Percentiles rank a stretch among this genome's conserved stretches.
Evolutionary conservation across 2,329 filamentous ascomycete genomes (phyloP).

Genomic region (Arthroderma sp.): DNA sequence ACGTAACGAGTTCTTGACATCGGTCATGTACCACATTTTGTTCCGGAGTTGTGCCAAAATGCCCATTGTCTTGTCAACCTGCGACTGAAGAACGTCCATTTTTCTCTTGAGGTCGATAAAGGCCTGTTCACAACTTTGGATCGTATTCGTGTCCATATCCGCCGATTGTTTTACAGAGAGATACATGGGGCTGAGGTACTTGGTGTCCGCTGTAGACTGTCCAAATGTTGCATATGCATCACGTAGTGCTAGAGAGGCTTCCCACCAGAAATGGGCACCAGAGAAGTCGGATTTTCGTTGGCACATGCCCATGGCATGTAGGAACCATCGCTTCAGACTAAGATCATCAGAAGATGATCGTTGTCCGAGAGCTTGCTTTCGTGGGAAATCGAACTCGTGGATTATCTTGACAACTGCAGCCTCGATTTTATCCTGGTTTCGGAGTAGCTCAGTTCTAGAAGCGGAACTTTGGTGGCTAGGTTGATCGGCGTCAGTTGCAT

Average conservation of each 20-base stretch:
- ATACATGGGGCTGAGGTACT: slow-evolving; percentile 61
- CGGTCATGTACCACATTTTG: slow-evolving; percentile 98
- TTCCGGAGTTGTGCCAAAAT: slow-evolving; percentile 66
- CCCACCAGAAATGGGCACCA: slow-evolving; percentile 74
- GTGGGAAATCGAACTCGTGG: slow-evolving; percentile 66
- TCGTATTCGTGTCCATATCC: slow-evolving; percentile 22
- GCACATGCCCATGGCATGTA: slow-evolving; percentile 63
- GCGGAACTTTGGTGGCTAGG: not conserved
- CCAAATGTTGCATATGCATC: slow-evolving; percentile 46
- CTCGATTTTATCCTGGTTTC: slow-evolving; percentile 69
- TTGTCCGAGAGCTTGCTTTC: slow-evolving; percentile 34
- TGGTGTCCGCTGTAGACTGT: slow-evolving; percentile 51
- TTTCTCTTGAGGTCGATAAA: slow-evolving; percentile 73
- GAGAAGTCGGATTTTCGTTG: slow-evolving; percentile 72
- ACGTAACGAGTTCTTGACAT: slow-evolving; percentile 76
- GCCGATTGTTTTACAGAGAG: slow-evolving; percentile 35
- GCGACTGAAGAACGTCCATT: slow-evolving; percentile 62
- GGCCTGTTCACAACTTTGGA: slow-evolving; percentile 28
- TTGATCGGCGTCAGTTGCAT: not conserved
- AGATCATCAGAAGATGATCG: not conserved
- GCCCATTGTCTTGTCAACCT: slow-evolving; percentile 62
- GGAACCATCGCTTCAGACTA: slow-evolving; percentile 32
- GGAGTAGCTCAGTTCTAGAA: slow-evolving; percentile 40
- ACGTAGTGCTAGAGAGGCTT: slow-evolving; percentile 62
- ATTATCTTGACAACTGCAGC: slow-evolving; percentile 70